These are phyloP conservation scores for Umbelopsis sp. DNA, from an alignment of 192 early-diverging fungal genomes.

Conservation along the genomic window DNA sequence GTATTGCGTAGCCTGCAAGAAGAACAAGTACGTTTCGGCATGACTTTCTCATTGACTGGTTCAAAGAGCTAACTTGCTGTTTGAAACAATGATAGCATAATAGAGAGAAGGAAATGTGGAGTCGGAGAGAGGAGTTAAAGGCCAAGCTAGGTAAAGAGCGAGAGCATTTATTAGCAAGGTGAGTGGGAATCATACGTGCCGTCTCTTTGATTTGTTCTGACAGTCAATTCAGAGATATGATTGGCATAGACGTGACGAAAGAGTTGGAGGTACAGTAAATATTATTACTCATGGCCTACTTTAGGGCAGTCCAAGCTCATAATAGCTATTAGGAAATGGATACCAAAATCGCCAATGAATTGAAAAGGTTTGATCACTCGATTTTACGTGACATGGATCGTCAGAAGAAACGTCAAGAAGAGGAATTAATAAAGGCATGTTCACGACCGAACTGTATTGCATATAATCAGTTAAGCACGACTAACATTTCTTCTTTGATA, in stretches of 20 bases:
- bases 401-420: not conserved
- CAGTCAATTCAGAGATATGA: constrained; percentile 18
- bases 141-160: constrained; percentile 14
- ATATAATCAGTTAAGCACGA: not conserved
- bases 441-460: not conserved
- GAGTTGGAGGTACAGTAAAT: constrained; percentile 8
- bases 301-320: not conserved
- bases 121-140: constrained; percentile 17
- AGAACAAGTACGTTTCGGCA: constrained; percentile 11
- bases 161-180: constrained; percentile 28
- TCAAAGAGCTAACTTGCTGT: too few relatives aligned
- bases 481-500: not conserved
- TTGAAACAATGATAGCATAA: not conserved
- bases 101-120: constrained; percentile 27
- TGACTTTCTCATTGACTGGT: not conserved
- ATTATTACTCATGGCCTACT: too few relatives aligned
- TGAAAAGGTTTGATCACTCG: not conserved
- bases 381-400: constrained; percentile 17
- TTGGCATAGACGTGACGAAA: constrained; percentile 21
- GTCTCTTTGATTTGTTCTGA: not conserved
- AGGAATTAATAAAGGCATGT: constrained; percentile 13
- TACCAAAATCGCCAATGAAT: not conserved
- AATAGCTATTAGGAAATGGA: not conserved
- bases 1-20: constrained; percentile 11
- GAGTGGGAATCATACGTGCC: not conserved